Evolutionary conservation across 1,284 basidiomycete species (phyloP).

Genomic region (Athelia psychrophila): DNA sequence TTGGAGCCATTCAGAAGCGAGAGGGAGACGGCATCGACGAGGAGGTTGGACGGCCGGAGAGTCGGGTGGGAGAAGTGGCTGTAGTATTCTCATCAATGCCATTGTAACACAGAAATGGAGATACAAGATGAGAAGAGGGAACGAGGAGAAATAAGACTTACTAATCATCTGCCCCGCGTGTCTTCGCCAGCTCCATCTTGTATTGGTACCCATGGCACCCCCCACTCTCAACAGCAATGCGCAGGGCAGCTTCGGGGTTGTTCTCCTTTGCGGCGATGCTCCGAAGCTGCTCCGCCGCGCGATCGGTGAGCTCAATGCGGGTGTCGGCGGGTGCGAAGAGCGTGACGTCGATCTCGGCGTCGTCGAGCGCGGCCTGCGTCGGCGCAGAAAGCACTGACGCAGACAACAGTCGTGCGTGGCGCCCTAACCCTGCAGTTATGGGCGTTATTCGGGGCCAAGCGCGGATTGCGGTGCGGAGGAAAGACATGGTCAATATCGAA

Average conservation of each 20-base stretch:
- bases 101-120: not conserved
- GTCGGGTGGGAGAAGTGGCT: slow-evolving; percentile 69
- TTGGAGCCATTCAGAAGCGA: slow-evolving; percentile 79
- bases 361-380: slow-evolving; percentile 28
- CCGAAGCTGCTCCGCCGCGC: slow-evolving; percentile 76
- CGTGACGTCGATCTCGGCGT: slow-evolving; percentile 56
- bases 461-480: not conserved
- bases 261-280: slow-evolving; percentile 56
- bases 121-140: too few relatives aligned
- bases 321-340: slow-evolving; percentile 43
- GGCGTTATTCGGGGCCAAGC: not conserved
- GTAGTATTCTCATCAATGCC: not conserved
- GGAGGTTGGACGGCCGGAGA: slow-evolving; percentile 66
- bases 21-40: slow-evolving; percentile 83
- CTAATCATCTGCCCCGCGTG: slow-evolving; percentile 74
- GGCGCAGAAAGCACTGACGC: not conserved
- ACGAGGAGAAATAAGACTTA: slow-evolving; percentile 38
- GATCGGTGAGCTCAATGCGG: slow-evolving; percentile 56
- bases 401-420: not conserved
- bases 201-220: slow-evolving; percentile 95
- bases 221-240: slow-evolving; percentile 83
- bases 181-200: slow-evolving; percentile 75
- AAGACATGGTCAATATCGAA: not conserved
- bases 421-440: not conserved
- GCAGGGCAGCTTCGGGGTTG: slow-evolving; percentile 60